Evolutionary conservation across 139 green algal genomes (phyloP), one percentile per base, ranked within the genome.

Genomic region (Auxenochlorella pyrenoidosa): DNA sequence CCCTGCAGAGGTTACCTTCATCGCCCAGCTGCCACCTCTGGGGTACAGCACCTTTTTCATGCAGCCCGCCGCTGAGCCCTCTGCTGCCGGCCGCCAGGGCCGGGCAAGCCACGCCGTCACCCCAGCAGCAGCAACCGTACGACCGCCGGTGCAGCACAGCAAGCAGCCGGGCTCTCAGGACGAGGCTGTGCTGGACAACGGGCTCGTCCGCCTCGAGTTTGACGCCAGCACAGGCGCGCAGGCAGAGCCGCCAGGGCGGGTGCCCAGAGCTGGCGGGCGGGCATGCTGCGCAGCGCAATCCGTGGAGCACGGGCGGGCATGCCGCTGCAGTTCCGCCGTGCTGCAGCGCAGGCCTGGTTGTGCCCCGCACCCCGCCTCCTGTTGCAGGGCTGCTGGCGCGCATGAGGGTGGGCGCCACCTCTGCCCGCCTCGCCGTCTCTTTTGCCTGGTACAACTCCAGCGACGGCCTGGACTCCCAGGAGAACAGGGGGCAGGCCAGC

Each of bases 1-100:
- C 43, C 12, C 75, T 60, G 63, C 88, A 34, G 90, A 95, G 87
- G 60, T 96, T 15, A 86, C 80, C 12, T 96, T 96, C 83, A 32
- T 89, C 0, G 90, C 84, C 1, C 75, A 84, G 0, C 41, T 95
- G 21, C 92, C 92, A 1, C 92, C 94, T 8, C 58, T 95, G 18
- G 94, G 94, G 6, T 96, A 92, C 79, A 66, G 79, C 32, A 89
- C 70, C 32, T 94, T 90, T 73, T 66, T 86, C 22, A 34, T 95
- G 66, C 22, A 81, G 32, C 70, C 70, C 26, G 6, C 16, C 10
- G 4, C 26, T 28, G 71, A 40, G 4, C 0, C 18, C 71, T 54
- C 21, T 1, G 51, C 43, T 47, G 26, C 19, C 66, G 30, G 82
- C 44, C 32, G 65, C 32, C 66, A 41, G 38, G 26, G 38, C 59